Base-by-base conservation (phyloP, 2,329 filamentous ascomycete species). In the Aureobasidium sp. region DNA sequence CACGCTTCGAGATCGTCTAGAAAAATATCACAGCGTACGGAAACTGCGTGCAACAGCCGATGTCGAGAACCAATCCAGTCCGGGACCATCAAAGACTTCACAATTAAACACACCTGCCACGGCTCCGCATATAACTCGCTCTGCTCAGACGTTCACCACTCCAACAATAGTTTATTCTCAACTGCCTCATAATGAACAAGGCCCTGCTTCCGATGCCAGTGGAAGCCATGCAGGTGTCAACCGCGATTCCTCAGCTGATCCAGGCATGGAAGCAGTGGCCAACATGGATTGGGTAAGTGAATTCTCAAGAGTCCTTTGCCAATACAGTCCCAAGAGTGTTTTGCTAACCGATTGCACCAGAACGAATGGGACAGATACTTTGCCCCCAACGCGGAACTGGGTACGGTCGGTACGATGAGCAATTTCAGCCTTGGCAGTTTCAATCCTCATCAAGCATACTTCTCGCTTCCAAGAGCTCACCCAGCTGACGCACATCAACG, bases 251-350 rank as follows among this genome's bases (percentile, higher is more conserved):
- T 58, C 66, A 55, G 50, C 68, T 64, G 66, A 69, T 59, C 63
- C 70, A 66, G 60, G 73, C 34, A 66, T 74, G 62, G 66, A 69
- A 30, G 65, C 69, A 5, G 74, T 77, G 71, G 69, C 84, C 44
- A 82, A 83, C 61, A 83, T 88, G 65, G 85, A 89, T 66, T 88
- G 85, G 86, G 85, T 87, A 73, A 75, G 83, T 77, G 4, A 29
- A 15, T 2, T 36, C 16, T 11, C 16, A 6, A 25, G 13, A 27
- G 29, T 2, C 32, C 13, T 1, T 16, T n/a, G 32, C 13, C 25
- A 16, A 49, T 15, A 29, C 8, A 15, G 7, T 39, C 5, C 10
- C 11, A 4, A 27, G 27, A 1, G 5, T 29, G 5, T 39, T 44
- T 21, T 32, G 37, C 55, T 63, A 42, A 63, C 59, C 34, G 29